Evolutionary conservation across 371 early-diverging fungal genomes (phyloP).

Genomic region (Encephalitozoon romaleae): DNA sequence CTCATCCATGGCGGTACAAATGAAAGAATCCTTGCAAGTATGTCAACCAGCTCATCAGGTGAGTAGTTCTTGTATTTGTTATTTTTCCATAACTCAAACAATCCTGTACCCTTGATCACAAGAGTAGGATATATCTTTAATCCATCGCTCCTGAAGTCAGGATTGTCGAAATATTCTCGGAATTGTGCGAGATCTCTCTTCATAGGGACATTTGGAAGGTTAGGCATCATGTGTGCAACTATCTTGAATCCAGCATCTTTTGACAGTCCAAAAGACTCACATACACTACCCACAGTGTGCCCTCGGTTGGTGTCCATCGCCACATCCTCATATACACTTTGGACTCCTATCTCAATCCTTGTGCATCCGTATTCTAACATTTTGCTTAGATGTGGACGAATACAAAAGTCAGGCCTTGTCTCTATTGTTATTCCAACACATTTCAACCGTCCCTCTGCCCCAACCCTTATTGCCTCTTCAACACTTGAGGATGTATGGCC

Average conservation of each 20-base stretch:
- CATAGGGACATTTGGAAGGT: constrained; percentile 98
- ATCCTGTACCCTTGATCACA: constrained; percentile 95
- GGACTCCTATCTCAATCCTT: constrained; percentile 94
- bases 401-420: constrained; percentile 96
- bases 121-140: constrained; percentile 97
- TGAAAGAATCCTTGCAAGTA: constrained; percentile 86
- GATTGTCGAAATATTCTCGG: constrained; percentile 94
- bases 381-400: constrained; percentile 87
- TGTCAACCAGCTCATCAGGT: constrained; percentile 88
- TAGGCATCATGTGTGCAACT: constrained; percentile 99
- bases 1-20: constrained; percentile 99
- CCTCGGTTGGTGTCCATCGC: constrained; percentile 97
- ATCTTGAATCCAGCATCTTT: constrained; percentile 99
- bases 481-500: constrained; percentile 74
- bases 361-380: constrained; percentile 99
- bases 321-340: constrained; percentile 98
- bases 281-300: constrained; percentile 93
- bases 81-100: constrained; percentile 97
- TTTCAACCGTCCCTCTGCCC: constrained; percentile 85
- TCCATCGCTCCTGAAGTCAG: constrained; percentile 93
- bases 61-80: constrained; percentile 94
- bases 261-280: constrained; percentile 84
- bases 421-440: constrained; percentile 99
- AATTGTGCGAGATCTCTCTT: constrained; percentile 97
- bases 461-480: constrained; percentile 80